Base-by-base conservation (phyloP, 768 basidiomycete genomes). In the Rhodocollybia butyracea region DNA sequence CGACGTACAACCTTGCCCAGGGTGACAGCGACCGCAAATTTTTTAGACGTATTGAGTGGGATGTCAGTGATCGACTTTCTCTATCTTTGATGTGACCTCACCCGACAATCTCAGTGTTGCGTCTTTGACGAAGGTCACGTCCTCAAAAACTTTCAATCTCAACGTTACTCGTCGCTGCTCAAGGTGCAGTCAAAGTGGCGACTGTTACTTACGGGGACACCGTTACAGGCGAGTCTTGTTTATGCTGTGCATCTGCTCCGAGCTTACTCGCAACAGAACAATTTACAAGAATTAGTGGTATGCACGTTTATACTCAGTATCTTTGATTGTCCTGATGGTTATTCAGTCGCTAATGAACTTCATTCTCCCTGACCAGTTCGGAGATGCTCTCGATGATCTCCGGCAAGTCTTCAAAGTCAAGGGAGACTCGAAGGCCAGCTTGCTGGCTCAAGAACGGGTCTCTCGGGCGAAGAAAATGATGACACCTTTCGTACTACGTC, bases 381-480 rank as follows among this genome's bases (percentile, higher is more conserved):
- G 81, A 21, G 84, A 81, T 34, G 81, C 89, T 5, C 76, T 94
- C 65, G 85, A 84, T 26, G 84, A 87, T 5, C 76, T 99, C 17
- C 85, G 94, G 13, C 89, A 94, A 6, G 96, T 99, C 60, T 99
- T 99, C 82, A 98, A 97, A 69, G 91, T 92, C 34, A 93, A 91
- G 60, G 91, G 93, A n/a, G 91, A 95, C 63, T 87, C 90, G 12
- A 90, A 90, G 57, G 83, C 90, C 47, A 89, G 91, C 26, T 70
- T 98, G 22, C 85, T 98, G 24, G 91, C 96, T 3, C 88, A 92
- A 65, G 89, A 95, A 67, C 89, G 97, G 47, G 91, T 98, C 22
- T 93, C 91, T 19, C 76, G 95, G 59, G 97, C 97, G 5, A 96
- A 98, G 74, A 94, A 93, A 69, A 98, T 99, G 94, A 94, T 99